Percentiles rank a stretch among this genome's conserved stretches.
These are phyloP conservation scores for Candida yuanshanica DNA, from an alignment of 805 yeast species.

Conservation along the genomic window DNA sequence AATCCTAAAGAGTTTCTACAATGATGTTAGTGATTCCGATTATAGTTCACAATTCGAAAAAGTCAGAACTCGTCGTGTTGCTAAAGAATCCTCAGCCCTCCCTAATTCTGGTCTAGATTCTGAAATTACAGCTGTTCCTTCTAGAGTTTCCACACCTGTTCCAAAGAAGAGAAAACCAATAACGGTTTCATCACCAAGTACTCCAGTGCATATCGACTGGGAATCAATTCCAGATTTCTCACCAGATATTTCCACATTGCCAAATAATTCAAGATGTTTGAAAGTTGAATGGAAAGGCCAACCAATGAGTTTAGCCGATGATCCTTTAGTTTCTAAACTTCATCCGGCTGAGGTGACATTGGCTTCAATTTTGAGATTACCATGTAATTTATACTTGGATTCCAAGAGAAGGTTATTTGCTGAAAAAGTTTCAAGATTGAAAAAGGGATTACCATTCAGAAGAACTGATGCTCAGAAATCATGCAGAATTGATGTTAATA, in stretches of 20 bases:
- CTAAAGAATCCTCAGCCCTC: slow-evolving; percentile 31
- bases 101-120: slow-evolving; percentile 21
- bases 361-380: slow-evolving; percentile 86
- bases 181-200: slow-evolving; percentile 35
- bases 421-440: slow-evolving; percentile 79
- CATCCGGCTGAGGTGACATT: slow-evolving; percentile 89
- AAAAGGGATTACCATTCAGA: slow-evolving; percentile 77
- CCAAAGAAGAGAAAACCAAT: slow-evolving; percentile 37
- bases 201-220: slow-evolving; percentile 53
- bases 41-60: slow-evolving; percentile 35
- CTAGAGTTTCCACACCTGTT: slow-evolving; percentile 28
- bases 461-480: slow-evolving; percentile 98
- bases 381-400: slow-evolving; percentile 76
- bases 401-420: slow-evolving; percentile 81
- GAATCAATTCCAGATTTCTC: slow-evolving; percentile 75
- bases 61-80: slow-evolving; percentile 56
- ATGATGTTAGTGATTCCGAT: slow-evolving; percentile 23
- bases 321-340: slow-evolving; percentile 64
- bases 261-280: slow-evolving; percentile 64
- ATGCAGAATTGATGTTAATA: slow-evolving; percentile 94
- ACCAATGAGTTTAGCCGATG: slow-evolving; percentile 82
- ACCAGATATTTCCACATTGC: slow-evolving; percentile 64
- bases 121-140: slow-evolving; percentile 19
- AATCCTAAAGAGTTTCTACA: slow-evolving; percentile 11
- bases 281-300: slow-evolving; percentile 98